Base-by-base conservation (phyloP, 148 eudicot species). In the Camellia japonica region DNA sequence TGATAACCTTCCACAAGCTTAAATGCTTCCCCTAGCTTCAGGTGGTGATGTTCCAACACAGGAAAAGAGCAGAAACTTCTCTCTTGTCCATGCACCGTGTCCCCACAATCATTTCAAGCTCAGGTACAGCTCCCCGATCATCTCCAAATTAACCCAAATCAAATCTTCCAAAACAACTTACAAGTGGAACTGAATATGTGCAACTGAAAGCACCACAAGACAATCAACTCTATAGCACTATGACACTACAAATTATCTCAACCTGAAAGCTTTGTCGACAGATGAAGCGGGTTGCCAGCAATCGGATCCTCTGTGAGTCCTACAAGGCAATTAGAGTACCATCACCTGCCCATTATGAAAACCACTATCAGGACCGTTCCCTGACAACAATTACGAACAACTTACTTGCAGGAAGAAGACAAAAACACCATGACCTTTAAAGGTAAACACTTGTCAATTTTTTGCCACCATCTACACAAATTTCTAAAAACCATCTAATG, bases 51-150 rank as follows among this genome's bases (percentile, higher is more conserved):
- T 81, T 77, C 84, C 82, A 77, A 73, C 23, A 59, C 52, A 68
- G 81, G 85, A 85, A 85, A 86, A 82, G 41, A 67, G 67, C 69
- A 79, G 76, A 78, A 67, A 80, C 78, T 30, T 73, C 60, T 80
- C 69, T 75, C 77, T 60, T 44, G 79, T 78, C 78, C 85, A 81
- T 84, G 79, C 83, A 86, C 81, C 90, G 87, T 87, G 80, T 87
- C 87, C 84, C 79, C 42, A 30, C 78, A 75, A 46, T 89, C 84
- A 85, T 86, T 78, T 85, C 91, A 81, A 75, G 84, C 85, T 77
- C 78, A 68, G 68, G 58, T 66, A 66, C 71, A 15, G 63, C n/a
- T 52, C 78, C 73, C 71, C 71, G 59, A 71, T 58, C 58, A 43
- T 64, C 68, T 51, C 74, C 59, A 68, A 46, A 58, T 30, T 55